phyloP scores from a whole-genome alignment of 2,329 filamentous ascomycete species.

The Rhynchosporium graminicola region DNA sequence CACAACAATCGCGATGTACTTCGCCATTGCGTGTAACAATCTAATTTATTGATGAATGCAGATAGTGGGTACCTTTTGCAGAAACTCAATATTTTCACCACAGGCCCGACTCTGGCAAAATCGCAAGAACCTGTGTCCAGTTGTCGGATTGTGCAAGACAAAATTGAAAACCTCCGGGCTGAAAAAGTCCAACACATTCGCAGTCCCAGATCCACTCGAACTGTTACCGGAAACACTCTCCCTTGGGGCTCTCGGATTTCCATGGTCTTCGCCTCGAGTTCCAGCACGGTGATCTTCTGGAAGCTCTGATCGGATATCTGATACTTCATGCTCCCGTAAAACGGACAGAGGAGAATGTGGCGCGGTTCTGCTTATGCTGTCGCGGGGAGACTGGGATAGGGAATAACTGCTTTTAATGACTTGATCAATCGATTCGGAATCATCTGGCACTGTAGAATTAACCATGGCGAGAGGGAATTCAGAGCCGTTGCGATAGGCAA shows the following conservation, averaged over 20 bases:
- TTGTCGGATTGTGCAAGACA: constrained; percentile 51
- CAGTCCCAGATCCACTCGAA: constrained; percentile 9
- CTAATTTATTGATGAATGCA: not conserved
- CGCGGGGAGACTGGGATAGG: not conserved
- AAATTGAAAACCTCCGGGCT: constrained; percentile 52
- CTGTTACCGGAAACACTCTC: constrained; percentile 15
- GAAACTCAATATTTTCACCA: constrained; percentile 53
- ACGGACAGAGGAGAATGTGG: not conserved
- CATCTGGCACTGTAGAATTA: not conserved
- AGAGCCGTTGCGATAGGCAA: not conserved
- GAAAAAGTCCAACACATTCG: constrained; percentile 48
- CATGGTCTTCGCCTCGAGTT: constrained; percentile 4
- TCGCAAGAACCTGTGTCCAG: constrained; percentile 48
- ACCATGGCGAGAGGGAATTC: not conserved
- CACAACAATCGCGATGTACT: not conserved
- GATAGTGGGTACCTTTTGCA: constrained; percentile 47
- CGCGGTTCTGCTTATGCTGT: constrained; percentile 16
- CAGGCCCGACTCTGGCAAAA: constrained; percentile 52
- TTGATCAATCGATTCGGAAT: constrained; percentile 24
- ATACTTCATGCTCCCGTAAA: not conserved
- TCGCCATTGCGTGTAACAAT: too few relatives aligned
- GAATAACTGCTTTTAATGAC: constrained; percentile 23
- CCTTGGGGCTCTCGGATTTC: not conserved
- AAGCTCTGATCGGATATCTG: not conserved
- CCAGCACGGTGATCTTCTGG: constrained; percentile 4